Conservation (phyloP, 768 basidiomycete genomes). For the Tricholoma matsutake region DNA sequence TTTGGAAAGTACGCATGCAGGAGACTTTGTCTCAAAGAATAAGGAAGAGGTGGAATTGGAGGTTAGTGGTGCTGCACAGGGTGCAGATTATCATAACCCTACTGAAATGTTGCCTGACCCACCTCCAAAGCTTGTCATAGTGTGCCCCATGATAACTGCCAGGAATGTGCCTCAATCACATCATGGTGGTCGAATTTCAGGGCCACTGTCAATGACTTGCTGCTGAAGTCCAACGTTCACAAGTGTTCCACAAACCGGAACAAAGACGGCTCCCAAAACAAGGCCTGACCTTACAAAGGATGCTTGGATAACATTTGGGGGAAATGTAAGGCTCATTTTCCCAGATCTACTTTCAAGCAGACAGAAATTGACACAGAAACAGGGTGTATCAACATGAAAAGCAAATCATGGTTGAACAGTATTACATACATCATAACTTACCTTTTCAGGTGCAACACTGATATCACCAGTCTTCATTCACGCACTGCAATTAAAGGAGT, state of each 20-base stretch:
- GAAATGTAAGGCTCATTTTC: constrained; percentile 34
- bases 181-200: constrained; percentile 17
- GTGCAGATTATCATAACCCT: constrained; percentile 5
- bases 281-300: constrained; percentile 7
- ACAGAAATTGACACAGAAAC: constrained; percentile 24
- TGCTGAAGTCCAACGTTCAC: constrained; percentile 29
- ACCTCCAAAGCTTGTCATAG: constrained; percentile 15
- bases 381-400: constrained; percentile 26
- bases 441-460: constrained; percentile 35
- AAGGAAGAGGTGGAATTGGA: background rate
- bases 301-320: constrained; percentile 27
- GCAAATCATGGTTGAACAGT: constrained; percentile 36
- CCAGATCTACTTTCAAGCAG: constrained; percentile 17
- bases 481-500: constrained; percentile 23
- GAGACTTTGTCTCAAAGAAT: constrained; percentile 14
- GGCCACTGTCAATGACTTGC: constrained; percentile 25
- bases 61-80: too few species aligned
- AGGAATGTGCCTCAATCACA: background rate
- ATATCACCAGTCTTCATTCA: constrained; percentile 35
- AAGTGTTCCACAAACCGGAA: constrained; percentile 15
- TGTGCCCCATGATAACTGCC: background rate
- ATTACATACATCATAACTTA: constrained; percentile 28
- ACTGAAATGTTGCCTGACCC: constrained; percentile 20
- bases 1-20: constrained; percentile 29
- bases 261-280: constrained; percentile 9